Conservation (phyloP, 2,329 filamentous ascomycete genomes). For the Ophiocordyceps robertsii region DNA sequence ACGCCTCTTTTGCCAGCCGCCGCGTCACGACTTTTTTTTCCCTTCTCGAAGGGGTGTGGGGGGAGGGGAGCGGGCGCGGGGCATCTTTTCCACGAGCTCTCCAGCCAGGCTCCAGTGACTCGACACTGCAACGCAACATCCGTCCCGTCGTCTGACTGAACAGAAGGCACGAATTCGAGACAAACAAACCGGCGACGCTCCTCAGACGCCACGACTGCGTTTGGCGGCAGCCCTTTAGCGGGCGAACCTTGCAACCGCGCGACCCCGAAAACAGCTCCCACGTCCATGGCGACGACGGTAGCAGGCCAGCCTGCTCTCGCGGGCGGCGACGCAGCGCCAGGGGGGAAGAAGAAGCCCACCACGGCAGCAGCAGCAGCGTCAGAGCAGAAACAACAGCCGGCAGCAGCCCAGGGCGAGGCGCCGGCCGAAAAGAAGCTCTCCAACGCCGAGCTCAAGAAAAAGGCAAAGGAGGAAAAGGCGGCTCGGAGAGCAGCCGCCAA, state of each 20-base stretch:
- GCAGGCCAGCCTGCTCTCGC: slow-evolving; percentile 14
- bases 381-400: slow-evolving; percentile 11
- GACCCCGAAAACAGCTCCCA: neutral
- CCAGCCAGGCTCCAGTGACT: too few species aligned
- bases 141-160: too few species aligned
- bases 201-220: too few species aligned
- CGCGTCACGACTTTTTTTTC: too few species aligned
- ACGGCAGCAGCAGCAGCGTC: slow-evolving; percentile 1
- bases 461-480: slow-evolving; percentile 82
- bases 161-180: too few species aligned
- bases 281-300: slow-evolving; percentile 12
- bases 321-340: slow-evolving; percentile 8
- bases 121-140: too few species aligned
- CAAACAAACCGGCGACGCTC: too few species aligned
- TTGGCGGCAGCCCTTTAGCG: neutral
- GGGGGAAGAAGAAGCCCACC: slow-evolving; percentile 8
- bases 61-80: too few species aligned
- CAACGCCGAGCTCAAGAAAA: slow-evolving; percentile 73
- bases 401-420: slow-evolving; percentile 1
- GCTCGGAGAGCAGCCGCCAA: slow-evolving; percentile 66
- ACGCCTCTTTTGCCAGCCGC: too few species aligned
- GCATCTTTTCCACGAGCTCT: too few species aligned
- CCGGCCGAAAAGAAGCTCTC: slow-evolving; percentile 45
- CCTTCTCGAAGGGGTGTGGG: too few species aligned
- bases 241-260: neutral